Evolutionary conservation across 768 basidiomycete species (phyloP).

Genomic region (Mrakia gelida): DNA sequence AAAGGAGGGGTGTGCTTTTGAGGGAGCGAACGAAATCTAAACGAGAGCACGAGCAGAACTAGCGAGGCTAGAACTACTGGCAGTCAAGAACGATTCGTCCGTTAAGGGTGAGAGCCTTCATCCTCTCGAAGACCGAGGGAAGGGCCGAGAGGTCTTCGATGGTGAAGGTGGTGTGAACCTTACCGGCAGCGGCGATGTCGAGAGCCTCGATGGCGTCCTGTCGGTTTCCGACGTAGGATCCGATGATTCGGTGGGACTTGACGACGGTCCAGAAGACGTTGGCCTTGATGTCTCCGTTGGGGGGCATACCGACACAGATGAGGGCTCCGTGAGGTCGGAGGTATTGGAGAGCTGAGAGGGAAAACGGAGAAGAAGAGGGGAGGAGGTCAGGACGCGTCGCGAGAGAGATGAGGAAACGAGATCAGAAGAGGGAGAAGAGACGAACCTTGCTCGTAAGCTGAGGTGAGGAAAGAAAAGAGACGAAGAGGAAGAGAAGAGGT

Average conservation of each 20-base stretch:
- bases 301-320: conserved; percentile 36
- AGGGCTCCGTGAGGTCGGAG: conserved; percentile 62
- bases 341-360: conserved; percentile 54
- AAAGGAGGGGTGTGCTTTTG: no score
- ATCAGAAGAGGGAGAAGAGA: background rate
- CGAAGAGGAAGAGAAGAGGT: background rate
- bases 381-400: background rate
- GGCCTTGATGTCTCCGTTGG: conserved; percentile 33
- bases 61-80: background rate
- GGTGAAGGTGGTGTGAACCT: conserved; percentile 54
- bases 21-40: no score
- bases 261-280: conserved; percentile 43
- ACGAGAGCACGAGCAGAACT: no score
- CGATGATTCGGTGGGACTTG: conserved; percentile 44
- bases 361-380: background rate
- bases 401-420: background rate
- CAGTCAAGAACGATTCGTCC: background rate
- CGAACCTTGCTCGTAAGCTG: conserved; percentile 48
- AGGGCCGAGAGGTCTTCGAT: conserved; percentile 54
- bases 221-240: conserved; percentile 51
- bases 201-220: conserved; percentile 81
- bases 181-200: conserved; percentile 65
- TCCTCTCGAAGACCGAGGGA: conserved; percentile 37
- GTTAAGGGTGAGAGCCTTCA: conserved; percentile 11
- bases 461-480: no score